These are phyloP conservation scores for Inonotus hispidus DNA, from an alignment of 1,284 basidiomycete genomes.

Conservation along the genomic window DNA sequence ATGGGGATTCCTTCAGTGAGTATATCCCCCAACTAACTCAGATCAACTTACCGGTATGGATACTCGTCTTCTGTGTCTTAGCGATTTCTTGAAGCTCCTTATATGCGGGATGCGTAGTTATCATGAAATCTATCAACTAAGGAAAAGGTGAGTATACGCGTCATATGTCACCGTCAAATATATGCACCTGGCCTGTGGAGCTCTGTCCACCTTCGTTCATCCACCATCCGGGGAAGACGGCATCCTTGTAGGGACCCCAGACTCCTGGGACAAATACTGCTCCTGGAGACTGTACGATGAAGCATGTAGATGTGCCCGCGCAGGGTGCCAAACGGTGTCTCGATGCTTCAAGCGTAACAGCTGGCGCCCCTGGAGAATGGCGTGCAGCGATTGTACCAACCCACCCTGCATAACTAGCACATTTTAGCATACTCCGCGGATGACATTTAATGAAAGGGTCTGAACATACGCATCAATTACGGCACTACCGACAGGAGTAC, in stretches of 20 bases:
- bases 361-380: constrained; percentile 37
- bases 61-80: constrained; percentile 47
- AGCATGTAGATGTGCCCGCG: constrained; percentile 95
- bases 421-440: neutral
- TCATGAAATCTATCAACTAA: constrained; percentile 89
- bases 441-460: constrained; percentile 11
- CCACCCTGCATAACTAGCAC: constrained; percentile 90
- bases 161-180: constrained; percentile 4
- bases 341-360: constrained; percentile 68
- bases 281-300: constrained; percentile 66
- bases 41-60: constrained; percentile 44
- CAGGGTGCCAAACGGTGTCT: constrained; percentile 84
- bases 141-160: constrained; percentile 4
- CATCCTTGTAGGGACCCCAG: constrained; percentile 95
- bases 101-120: constrained; percentile 89
- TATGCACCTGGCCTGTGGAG: constrained; percentile 84
- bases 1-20: constrained; percentile 30
- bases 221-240: constrained; percentile 93
- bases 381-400: constrained; percentile 91
- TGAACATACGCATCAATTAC: constrained; percentile 85
- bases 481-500: constrained; percentile 92
- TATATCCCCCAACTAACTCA: neutral
- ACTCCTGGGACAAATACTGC: constrained; percentile 89
- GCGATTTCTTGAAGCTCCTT: constrained; percentile 57
- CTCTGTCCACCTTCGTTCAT: constrained; percentile 99